Evolutionary conservation across 495 filamentous ascomycete genomes (phyloP), one percentile per base, ranked within the genome.

Genomic region (Cryomyces minteri): DNA sequence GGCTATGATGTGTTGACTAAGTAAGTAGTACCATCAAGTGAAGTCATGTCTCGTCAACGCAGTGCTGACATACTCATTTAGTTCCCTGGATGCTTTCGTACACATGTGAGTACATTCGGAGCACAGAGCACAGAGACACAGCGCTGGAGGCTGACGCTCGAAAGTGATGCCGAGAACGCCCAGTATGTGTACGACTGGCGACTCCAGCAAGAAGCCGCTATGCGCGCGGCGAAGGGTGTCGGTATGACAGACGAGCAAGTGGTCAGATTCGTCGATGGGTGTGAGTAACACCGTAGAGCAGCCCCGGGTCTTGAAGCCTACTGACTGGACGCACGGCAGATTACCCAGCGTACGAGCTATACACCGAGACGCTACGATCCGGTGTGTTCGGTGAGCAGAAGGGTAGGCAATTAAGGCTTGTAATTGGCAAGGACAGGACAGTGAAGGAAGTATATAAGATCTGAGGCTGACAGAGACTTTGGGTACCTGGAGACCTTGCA

Each of bases 101-200:
- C 88, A 94, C 60, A 77, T 95, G 75, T 79, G 61, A 54, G 71
- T 58, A 39, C 25, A 44, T 6, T n/a, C n/a, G n/a, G n/a, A n/a
- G n/a, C n/a, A 30, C 32, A 39, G 6, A 29, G 7, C 2, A 41
- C 30, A n/a, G n/a, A n/a, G n/a, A n/a, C n/a, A n/a, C 34, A 4
- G n/a, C 9, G 18, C 39, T n/a, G 31, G 6, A 39, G 32, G 12
- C 43, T 51, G 48, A 50, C 5, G 14, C 5, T 4, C 10, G 4
- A 33, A 38, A 79, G 73, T 48, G 88, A 96, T 56, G 82, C 88
- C 8, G 70, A 82, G 56, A 65, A 92, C 47, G 69, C 68, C 11
- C 66, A 68, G 45, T 92, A 69, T 54, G 88, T 94, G 36, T 96
- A 94, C 57, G 76, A 74, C 48, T 95, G 88, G 88, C 77, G 88